Percentiles rank a stretch among this genome's conserved stretches.
Evolutionary conservation across 2,329 filamentous ascomycete species (phyloP).

Genomic region (Clonostachys rhizophaga): DNA sequence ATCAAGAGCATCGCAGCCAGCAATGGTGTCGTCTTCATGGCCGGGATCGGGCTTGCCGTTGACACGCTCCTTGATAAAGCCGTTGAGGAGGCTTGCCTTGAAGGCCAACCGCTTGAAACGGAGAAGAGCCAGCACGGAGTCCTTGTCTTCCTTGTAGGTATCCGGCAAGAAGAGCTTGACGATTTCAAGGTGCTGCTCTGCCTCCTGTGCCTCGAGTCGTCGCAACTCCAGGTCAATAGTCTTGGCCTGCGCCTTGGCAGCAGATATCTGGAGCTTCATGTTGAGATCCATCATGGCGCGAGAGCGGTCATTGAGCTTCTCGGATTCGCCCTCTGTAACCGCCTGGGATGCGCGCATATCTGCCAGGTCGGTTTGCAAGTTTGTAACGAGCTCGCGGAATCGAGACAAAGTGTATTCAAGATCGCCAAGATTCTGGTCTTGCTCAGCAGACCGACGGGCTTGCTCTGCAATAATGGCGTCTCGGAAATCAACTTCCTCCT

Average conservation of each 20-base stretch:
- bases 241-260: slow-evolving; percentile 88
- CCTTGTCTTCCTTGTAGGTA: slow-evolving; percentile 71
- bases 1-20: slow-evolving; percentile 76
- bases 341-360: slow-evolving; percentile 91
- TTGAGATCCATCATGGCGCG: slow-evolving; percentile 97
- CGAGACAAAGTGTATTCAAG: slow-evolving; percentile 85
- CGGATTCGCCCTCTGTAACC: slow-evolving; percentile 87
- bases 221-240: slow-evolving; percentile 88
- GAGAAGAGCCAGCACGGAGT: slow-evolving; percentile 84
- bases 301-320: slow-evolving; percentile 82
- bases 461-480: slow-evolving; percentile 83
- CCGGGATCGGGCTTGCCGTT: slow-evolving; percentile 62
- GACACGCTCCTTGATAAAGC: slow-evolving; percentile 74
- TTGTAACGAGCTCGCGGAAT: slow-evolving; percentile 85
- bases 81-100: slow-evolving; percentile 76
- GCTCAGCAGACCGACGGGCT: slow-evolving; percentile 64
- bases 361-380: slow-evolving; percentile 79
- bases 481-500: slow-evolving; percentile 87
- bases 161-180: slow-evolving; percentile 87
- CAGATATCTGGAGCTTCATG: slow-evolving; percentile 85
- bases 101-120: slow-evolving; percentile 84
- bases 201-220: slow-evolving; percentile 83
- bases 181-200: slow-evolving; percentile 81
- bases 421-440: slow-evolving; percentile 78
- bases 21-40: slow-evolving; percentile 74